phyloP scores from a whole-genome alignment of 768 basidiomycete species.

The Phlebiopsis gigantea region DNA sequence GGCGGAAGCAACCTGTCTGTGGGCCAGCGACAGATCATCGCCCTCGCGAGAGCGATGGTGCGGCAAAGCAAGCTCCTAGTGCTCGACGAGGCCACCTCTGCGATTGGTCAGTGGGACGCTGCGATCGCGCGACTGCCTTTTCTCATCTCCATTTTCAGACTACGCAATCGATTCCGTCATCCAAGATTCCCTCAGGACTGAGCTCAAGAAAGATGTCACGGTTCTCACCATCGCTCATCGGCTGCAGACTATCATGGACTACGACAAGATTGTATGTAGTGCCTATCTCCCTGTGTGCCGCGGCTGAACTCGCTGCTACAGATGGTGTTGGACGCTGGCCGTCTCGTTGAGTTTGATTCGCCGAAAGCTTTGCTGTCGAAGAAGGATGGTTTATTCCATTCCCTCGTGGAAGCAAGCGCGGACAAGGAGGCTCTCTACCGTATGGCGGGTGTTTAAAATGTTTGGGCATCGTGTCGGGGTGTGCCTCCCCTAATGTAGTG shows the following conservation, averaged over 20 bases:
- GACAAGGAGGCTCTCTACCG: constrained; percentile 31
- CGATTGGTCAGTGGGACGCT: constrained; percentile 28
- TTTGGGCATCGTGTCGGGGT: no score
- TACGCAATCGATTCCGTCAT: constrained; percentile 53
- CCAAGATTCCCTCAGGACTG: constrained; percentile 47
- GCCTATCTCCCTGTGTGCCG: background rate
- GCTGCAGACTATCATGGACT: constrained; percentile 53
- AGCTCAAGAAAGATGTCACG: constrained; percentile 38
- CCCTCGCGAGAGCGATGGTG: constrained; percentile 53
- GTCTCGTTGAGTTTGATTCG: constrained; percentile 39
- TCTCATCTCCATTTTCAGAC: constrained; percentile 28
- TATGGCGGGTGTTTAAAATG: no score
- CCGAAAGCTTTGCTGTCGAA: constrained; percentile 36
- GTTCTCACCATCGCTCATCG: constrained; percentile 58
- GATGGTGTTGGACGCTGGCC: constrained; percentile 40
- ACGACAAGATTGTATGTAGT: constrained; percentile 53
- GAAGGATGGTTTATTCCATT: constrained; percentile 29
- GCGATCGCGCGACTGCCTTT: background rate
- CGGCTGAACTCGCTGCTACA: constrained; percentile 5
- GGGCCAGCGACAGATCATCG: constrained; percentile 62
- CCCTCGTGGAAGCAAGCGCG: constrained; percentile 34
- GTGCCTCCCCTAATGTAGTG: no score
- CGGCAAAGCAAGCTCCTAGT: constrained; percentile 50
- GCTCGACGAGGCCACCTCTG: constrained; percentile 52
- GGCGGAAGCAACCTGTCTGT: constrained; percentile 44